Evolutionary conservation across 2,329 filamentous ascomycete genomes (phyloP).

Genomic region (Paraconiothyrium brasiliense): DNA sequence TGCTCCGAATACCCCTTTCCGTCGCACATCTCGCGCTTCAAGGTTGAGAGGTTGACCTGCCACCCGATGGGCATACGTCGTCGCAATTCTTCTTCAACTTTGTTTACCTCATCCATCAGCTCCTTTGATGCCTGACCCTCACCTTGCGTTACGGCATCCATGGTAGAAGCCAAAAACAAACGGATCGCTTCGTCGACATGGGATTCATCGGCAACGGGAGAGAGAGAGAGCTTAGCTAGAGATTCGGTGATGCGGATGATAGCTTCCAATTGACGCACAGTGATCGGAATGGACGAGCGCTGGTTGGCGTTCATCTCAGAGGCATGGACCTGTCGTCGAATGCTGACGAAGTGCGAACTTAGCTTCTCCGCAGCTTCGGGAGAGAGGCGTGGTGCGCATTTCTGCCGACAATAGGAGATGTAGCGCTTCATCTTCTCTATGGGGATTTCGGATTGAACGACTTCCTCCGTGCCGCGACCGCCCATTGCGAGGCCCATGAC

Average conservation of each 20-base stretch:
- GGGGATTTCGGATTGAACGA: conserved; percentile 85
- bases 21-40: conserved; percentile 91
- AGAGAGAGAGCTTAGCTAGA: conserved; percentile 88
- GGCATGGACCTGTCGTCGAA: conserved; percentile 91
- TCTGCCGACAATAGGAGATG: conserved; percentile 94
- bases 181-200: conserved; percentile 98
- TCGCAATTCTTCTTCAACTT: conserved; percentile 88
- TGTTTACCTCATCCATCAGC: conserved; percentile 86
- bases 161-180: conserved; percentile 93
- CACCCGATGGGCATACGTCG: conserved; percentile 91
- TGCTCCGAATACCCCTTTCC: conserved; percentile 90
- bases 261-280: conserved; percentile 94
- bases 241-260: conserved; percentile 98
- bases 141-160: conserved; percentile 96
- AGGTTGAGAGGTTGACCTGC: conserved; percentile 87
- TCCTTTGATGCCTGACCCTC: conserved; percentile 81
- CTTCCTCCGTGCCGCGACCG: conserved; percentile 81
- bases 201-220: conserved; percentile 83
- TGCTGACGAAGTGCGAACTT: conserved; percentile 95
- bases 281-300: conserved; percentile 95
- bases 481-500: conserved; percentile 98
- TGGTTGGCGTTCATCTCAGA: conserved; percentile 89
- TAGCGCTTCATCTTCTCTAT: conserved; percentile 98
- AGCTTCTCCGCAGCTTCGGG: conserved; percentile 94
- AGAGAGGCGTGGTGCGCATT: conserved; percentile 90